Percentiles rank a stretch among this genome's conserved stretches.
Conservation (phyloP, 2,329 filamentous ascomycete genomes). For the Aureobasidium sp. region DNA sequence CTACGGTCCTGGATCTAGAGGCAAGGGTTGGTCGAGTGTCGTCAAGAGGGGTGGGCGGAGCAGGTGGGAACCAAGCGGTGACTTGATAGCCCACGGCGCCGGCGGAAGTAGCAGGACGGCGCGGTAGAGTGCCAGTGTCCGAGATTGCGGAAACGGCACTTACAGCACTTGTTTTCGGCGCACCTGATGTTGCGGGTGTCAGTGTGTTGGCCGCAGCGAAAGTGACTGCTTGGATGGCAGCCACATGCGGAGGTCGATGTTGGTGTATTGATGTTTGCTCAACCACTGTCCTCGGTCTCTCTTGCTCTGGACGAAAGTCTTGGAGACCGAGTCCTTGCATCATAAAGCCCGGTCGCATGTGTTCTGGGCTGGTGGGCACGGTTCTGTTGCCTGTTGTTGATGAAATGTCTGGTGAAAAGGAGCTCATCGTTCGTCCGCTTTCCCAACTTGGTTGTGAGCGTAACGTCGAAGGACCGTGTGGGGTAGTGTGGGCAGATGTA, state of each 20-base stretch:
- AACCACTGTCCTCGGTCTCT: slow-evolving; percentile 2
- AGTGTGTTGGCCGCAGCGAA: slow-evolving; percentile 11
- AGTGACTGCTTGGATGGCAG: slow-evolving; percentile 14
- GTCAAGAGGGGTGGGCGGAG: not conserved
- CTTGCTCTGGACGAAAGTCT: not conserved
- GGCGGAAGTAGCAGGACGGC: slow-evolving; percentile 13
- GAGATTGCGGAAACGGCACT: not conserved
- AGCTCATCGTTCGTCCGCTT: not conserved
- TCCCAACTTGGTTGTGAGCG: not conserved
- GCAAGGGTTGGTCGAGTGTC: slow-evolving; percentile 17
- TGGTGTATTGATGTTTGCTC: not conserved
- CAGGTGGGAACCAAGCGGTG: not conserved
- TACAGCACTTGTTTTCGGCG: not conserved
- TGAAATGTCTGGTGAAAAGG: not conserved
- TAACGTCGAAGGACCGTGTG: slow-evolving; percentile 9
- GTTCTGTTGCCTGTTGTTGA: not conserved
- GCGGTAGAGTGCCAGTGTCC: not conserved
- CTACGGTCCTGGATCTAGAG: slow-evolving; percentile 18
- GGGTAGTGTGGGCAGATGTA: slow-evolving; percentile 11
- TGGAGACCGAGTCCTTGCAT: not conserved
- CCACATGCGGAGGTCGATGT: slow-evolving; percentile 14
- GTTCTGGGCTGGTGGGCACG: slow-evolving; percentile 5
- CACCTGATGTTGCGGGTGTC: not conserved
- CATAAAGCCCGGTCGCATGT: not conserved
- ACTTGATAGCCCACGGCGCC: slow-evolving; percentile 16